Conservation (phyloP, 495 filamentous ascomycete species). For the Penicillium arizonense region DNA sequence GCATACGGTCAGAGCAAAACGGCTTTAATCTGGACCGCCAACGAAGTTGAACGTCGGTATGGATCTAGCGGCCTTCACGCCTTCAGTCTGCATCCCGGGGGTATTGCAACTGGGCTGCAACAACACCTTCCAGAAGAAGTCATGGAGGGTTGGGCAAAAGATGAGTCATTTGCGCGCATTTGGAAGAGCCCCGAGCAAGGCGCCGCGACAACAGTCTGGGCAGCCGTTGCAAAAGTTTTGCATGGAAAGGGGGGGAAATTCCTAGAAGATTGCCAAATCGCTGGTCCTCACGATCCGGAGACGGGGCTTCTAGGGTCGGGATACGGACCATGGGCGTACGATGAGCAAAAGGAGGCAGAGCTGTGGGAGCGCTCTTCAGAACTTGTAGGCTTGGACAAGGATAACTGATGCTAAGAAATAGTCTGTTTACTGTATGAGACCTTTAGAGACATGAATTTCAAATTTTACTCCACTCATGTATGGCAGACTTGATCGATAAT, state of each 20-base stretch:
- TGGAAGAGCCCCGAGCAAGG: conserved; percentile 37
- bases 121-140: conserved; percentile 16
- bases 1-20: conserved; percentile 40
- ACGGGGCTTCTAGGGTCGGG: not conserved
- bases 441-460: too few relatives aligned
- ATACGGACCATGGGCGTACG: not conserved
- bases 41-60: conserved; percentile 42
- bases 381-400: too few relatives aligned
- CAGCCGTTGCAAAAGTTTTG: conserved; percentile 33
- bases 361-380: too few relatives aligned
- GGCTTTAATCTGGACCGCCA: conserved; percentile 42
- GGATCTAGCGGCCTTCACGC: conserved; percentile 35
- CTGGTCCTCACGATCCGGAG: not conserved
- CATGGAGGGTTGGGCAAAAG: conserved; percentile 9
- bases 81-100: conserved; percentile 40
- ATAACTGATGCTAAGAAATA: too few relatives aligned
- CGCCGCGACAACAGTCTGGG: conserved; percentile 42
- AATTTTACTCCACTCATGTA: too few relatives aligned
- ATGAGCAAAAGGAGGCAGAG: not conserved
- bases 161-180: conserved; percentile 15
- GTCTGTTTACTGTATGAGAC: too few relatives aligned
- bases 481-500: too few relatives aligned
- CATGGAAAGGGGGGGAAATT: conserved; percentile 40
- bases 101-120: conserved; percentile 24
- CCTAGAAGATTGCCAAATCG: conserved; percentile 34